A percentile compares a stretch with the other conserved stretches of the same genome.
These are phyloP conservation scores for Cicer arietinum DNA, from an alignment of 306 rosid species.

Conservation along the genomic window DNA sequence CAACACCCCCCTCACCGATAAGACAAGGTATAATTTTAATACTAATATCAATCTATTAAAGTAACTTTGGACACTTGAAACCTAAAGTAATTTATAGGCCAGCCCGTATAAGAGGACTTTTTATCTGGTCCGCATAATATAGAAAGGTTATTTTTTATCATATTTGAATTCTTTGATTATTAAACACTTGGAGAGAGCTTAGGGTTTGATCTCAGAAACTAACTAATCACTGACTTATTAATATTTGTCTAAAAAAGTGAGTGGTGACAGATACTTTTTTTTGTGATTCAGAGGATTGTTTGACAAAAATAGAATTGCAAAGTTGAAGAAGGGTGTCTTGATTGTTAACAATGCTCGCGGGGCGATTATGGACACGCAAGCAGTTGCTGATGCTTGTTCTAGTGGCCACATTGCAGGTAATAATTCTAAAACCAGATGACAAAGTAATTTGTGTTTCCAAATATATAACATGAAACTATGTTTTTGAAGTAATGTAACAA, in stretches of 20 bases:
- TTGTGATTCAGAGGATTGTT: constrained; percentile 74
- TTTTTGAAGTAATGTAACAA: neutral
- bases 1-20: constrained; percentile 88
- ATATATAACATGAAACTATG: neutral
- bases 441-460: constrained; percentile 4
- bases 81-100: neutral
- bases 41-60: neutral
- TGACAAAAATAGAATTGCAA: constrained; percentile 73
- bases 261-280: neutral
- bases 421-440: constrained; percentile 43
- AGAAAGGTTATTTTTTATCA: neutral
- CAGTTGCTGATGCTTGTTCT: constrained; percentile 82
- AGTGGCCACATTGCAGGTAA: constrained; percentile 94
- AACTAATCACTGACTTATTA: too few relatives aligned
- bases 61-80: constrained; percentile 1
- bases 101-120: too few relatives aligned
- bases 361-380: constrained; percentile 90
- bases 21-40: constrained; percentile 68
- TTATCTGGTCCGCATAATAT: too few relatives aligned
- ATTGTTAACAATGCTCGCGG: constrained; percentile 94
- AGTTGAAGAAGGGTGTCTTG: constrained; percentile 89
- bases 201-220: too few relatives aligned
- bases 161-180: constrained; percentile 8
- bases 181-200: too few relatives aligned
- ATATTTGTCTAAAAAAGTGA: too few relatives aligned